Conservation (phyloP, 2,329 filamentous ascomycete species). For the Calonectria pteridis region DNA sequence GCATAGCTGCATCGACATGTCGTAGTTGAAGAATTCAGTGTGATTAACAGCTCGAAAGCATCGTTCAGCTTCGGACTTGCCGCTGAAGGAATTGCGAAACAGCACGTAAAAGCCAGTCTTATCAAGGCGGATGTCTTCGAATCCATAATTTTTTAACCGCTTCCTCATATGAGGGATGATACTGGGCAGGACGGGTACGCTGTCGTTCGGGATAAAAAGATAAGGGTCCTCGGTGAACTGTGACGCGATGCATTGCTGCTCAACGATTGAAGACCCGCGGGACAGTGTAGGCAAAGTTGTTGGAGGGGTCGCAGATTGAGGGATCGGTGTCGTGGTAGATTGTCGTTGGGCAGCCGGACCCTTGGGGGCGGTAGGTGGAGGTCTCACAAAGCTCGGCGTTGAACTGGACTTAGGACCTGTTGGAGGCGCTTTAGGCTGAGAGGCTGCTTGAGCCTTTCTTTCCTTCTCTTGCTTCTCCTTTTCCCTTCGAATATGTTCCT, state of each 20-base stretch:
- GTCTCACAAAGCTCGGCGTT: slow-evolving; percentile 51
- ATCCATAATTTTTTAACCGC: slow-evolving; percentile 84
- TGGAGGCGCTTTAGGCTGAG: slow-evolving; percentile 50
- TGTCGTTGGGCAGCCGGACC: slow-evolving; percentile 76
- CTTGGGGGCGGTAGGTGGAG: slow-evolving; percentile 88
- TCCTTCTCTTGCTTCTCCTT: slow-evolving; percentile 68
- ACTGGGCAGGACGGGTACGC: slow-evolving; percentile 86
- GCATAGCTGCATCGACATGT: slow-evolving; percentile 88
- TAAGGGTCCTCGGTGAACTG: slow-evolving; percentile 86
- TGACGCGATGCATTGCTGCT: slow-evolving; percentile 74
- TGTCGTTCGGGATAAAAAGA: slow-evolving; percentile 88
- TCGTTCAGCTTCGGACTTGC: slow-evolving; percentile 83
- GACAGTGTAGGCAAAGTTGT: slow-evolving; percentile 33
- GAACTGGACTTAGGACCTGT: slow-evolving; percentile 53
- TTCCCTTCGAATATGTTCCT: slow-evolving; percentile 78
- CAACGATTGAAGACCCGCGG: slow-evolving; percentile 64
- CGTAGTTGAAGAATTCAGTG: slow-evolving; percentile 89
- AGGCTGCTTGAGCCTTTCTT: slow-evolving; percentile 45
- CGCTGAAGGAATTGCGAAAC: slow-evolving; percentile 83
- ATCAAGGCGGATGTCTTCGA: slow-evolving; percentile 86
- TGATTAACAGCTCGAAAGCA: slow-evolving; percentile 85
- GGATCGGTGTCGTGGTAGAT: slow-evolving; percentile 41
- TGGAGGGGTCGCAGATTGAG: slow-evolving; percentile 52
- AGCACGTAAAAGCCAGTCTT: slow-evolving; percentile 89
- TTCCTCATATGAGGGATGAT: slow-evolving; percentile 93